A percentile compares a stretch with the other conserved stretches of the same genome.
Conservation (phyloP, 257 asterid genomes). For the Schizonepeta tenuifolia region DNA sequence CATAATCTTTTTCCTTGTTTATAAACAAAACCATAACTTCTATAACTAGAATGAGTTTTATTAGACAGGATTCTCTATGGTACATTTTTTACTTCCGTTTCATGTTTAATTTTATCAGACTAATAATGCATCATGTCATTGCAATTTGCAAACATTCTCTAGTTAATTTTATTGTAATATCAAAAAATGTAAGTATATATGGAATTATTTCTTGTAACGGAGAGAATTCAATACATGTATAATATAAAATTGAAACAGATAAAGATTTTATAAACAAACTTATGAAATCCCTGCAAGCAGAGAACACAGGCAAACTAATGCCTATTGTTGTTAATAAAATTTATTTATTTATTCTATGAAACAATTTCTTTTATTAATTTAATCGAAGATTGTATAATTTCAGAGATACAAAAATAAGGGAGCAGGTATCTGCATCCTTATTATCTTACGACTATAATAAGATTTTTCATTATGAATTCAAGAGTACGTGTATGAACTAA, state of each 20-base stretch:
- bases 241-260: no score
- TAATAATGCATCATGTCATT: not conserved
- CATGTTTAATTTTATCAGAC: not conserved
- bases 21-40: not conserved
- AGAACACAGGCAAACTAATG: not conserved
- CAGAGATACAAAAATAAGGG: not conserved
- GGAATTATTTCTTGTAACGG: no score
- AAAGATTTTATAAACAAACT: no score
- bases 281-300: not conserved
- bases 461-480: no score
- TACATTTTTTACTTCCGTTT: not conserved
- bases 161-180: not conserved
- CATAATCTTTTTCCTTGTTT: not conserved
- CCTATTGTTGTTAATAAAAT: not conserved
- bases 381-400: not conserved
- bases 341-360: no score
- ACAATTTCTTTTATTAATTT: no score
- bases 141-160: not conserved
- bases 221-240: no score
- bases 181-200: not conserved
- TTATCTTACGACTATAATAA: no score
- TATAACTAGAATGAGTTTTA: not conserved
- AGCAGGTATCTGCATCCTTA: no score
- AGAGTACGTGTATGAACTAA: no score
- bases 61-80: not conserved